These are phyloP conservation scores for Aureobasidium sp. DNA, from an alignment of 2,329 filamentous ascomycete species.

Conservation along the genomic window DNA sequence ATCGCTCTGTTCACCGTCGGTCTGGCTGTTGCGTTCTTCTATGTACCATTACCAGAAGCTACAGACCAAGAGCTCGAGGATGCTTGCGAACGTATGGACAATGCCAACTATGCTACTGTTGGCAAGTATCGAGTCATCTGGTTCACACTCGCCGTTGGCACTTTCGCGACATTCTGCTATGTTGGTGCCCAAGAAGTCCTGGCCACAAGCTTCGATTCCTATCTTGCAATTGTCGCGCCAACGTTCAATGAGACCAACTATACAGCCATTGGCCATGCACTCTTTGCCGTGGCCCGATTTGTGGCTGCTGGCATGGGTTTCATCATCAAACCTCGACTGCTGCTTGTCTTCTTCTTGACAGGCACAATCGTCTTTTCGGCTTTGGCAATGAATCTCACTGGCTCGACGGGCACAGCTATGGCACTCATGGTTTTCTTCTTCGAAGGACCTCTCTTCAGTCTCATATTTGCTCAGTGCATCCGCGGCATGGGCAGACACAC, in stretches of 20 bases:
- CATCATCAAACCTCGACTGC: slow-evolving; percentile 51
- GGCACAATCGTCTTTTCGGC: slow-evolving; percentile 47
- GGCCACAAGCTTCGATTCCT: slow-evolving; percentile 42
- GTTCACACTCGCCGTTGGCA: slow-evolving; percentile 49
- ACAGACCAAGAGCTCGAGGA: slow-evolving; percentile 54
- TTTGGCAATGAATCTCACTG: slow-evolving; percentile 45
- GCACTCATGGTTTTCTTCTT: slow-evolving; percentile 51
- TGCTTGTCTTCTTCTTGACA: slow-evolving; percentile 48
- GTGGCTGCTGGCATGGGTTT: slow-evolving; percentile 46
- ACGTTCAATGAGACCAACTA: slow-evolving; percentile 34
- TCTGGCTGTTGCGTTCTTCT: slow-evolving; percentile 54
- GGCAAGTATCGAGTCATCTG: slow-evolving; percentile 46
- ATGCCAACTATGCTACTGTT: slow-evolving; percentile 42
- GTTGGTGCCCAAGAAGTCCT: slow-evolving; percentile 54
- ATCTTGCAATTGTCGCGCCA: slow-evolving; percentile 37
- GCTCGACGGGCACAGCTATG: slow-evolving; percentile 40
- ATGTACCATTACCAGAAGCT: slow-evolving; percentile 56
- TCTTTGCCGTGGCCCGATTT: slow-evolving; percentile 54
- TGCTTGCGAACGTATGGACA: slow-evolving; percentile 45
- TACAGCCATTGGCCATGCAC: slow-evolving; percentile 49
- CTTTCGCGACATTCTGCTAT: slow-evolving; percentile 53
- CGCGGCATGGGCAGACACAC: slow-evolving; percentile 53
- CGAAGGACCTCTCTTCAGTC: slow-evolving; percentile 53
- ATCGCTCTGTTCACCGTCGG: slow-evolving; percentile 55
- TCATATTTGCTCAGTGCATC: slow-evolving; percentile 52